These are phyloP conservation scores for Pyrenula massariospora DNA, from an alignment of 495 filamentous ascomycete species.

Conservation along the genomic window DNA sequence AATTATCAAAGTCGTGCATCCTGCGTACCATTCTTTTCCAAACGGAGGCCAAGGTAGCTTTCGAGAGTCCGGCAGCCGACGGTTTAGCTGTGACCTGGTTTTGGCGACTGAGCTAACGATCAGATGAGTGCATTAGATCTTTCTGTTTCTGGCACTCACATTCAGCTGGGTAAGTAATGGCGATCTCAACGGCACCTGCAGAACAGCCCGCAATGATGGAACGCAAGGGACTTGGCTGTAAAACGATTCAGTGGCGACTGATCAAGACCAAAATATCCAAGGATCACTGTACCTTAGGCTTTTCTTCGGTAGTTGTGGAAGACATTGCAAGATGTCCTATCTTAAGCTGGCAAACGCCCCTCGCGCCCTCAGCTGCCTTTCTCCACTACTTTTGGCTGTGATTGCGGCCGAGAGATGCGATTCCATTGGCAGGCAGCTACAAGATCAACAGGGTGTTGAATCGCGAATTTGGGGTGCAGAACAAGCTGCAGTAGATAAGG, in stretches of 20 bases:
- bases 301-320: conserved; percentile 25
- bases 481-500: too few species aligned
- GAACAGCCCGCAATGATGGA: conserved; percentile 82
- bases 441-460: too few species aligned
- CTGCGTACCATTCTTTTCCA: conserved; percentile 91
- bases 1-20: conserved; percentile 92
- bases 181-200: conserved; percentile 91
- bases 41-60: conserved; percentile 96
- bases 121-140: conserved; percentile 6
- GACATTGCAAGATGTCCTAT: conserved; percentile 20
- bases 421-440: too few species aligned
- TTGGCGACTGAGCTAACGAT: conserved; percentile 59
- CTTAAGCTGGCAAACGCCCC: too few species aligned
- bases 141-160: conserved; percentile 42
- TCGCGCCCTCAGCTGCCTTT: too few species aligned
- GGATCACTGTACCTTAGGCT: conserved; percentile 26
- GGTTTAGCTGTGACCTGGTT: conserved; percentile 88
- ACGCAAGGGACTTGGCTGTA: conserved; percentile 64
- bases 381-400: too few species aligned
- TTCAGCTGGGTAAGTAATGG: conserved; percentile 96
- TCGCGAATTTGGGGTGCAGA: too few species aligned
- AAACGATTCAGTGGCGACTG: conserved; percentile 10
- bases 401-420: too few species aligned
- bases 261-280: not conserved
- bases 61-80: conserved; percentile 61